Evolutionary conservation across 2,329 filamentous ascomycete genomes (phyloP), one percentile per base, ranked within the genome.

Genomic region (Zymoseptoria tritici): DNA sequence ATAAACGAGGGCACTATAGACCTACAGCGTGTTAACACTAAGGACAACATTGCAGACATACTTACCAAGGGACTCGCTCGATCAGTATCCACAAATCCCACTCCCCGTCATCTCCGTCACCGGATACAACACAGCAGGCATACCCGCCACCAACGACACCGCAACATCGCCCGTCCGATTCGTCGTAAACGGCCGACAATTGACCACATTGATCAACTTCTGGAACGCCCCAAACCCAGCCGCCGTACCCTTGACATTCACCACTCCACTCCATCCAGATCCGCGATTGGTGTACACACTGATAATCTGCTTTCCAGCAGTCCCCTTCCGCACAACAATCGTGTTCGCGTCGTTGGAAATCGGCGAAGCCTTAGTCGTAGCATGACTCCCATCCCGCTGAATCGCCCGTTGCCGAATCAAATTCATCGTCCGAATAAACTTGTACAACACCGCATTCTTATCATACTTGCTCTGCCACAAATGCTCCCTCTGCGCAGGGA

Each of bases 341-440:
- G 69, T 74, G 61, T 73, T 69, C 55, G 59, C 62, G 60, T 77
- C 75, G 16, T 71, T 72, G 59, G 74, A 74, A 36, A 76, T 65
- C 3, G 75, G 66, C 49, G 66, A 67, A 9, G 74, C 74, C 58
- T 73, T 73, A 65, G 74, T 77, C 1, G 69, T 70, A 4, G 77
- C 60, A 60, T 78, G 80, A 6, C 58, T 61, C 7, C 64, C 57
- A 52, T 74, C 72, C 7, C 73, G 67, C 53, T 66, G 63, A 51
- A 78, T 76, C 6, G 76, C 75, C 57, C 75, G 71, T 67, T 67
- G 74, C 31, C 83, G 80, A 57, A 85, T 74, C 49, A 74, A 70
- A 67, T 85, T 85, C n/a, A 82, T 66, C 8, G 67, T 72, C 9
- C 68, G 61, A 46, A 71, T 58, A 67, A 72, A 82, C 24, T 24